These are phyloP conservation scores for Hanseniaspora singularis DNA, from an alignment of 805 yeast species.

Conservation along the genomic window DNA sequence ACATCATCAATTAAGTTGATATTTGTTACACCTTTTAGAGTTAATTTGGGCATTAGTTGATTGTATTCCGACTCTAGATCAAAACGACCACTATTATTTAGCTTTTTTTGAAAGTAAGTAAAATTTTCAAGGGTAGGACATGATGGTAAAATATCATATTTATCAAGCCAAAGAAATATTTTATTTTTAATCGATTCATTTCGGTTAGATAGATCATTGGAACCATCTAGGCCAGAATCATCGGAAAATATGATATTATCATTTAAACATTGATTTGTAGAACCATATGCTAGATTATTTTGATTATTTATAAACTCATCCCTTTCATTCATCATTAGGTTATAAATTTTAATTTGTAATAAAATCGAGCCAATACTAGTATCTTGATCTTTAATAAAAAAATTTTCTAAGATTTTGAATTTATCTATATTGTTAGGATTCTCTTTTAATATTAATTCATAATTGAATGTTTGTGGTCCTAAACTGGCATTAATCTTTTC, in stretches of 20 bases:
- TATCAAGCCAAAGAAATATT: constrained; percentile 18
- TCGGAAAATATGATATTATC: background rate
- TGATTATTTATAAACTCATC: background rate
- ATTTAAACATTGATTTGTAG: background rate
- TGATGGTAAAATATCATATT: constrained; percentile 25
- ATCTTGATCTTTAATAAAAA: constrained; percentile 4
- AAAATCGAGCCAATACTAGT: constrained; percentile 12
- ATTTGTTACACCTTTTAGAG: background rate
- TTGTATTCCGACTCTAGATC: too few species aligned
- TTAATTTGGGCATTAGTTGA: background rate
- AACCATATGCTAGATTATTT: background rate
- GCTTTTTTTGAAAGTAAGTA: background rate
- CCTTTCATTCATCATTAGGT: constrained; percentile 13
- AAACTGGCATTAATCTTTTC: constrained; percentile 18
- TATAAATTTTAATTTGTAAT: constrained; percentile 12
- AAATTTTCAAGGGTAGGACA: constrained; percentile 21
- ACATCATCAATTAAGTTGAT: constrained; percentile 2
- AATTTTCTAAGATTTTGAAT: constrained; percentile 2
- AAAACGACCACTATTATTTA: background rate
- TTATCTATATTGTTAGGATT: background rate
- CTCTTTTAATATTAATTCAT: background rate
- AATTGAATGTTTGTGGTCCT: background rate
- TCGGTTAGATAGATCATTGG: background rate
- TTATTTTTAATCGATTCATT: background rate
- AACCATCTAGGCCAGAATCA: background rate